These are phyloP conservation scores for Salvia sclarea DNA, from an alignment of 305 asterid species.

Conservation along the genomic window DNA sequence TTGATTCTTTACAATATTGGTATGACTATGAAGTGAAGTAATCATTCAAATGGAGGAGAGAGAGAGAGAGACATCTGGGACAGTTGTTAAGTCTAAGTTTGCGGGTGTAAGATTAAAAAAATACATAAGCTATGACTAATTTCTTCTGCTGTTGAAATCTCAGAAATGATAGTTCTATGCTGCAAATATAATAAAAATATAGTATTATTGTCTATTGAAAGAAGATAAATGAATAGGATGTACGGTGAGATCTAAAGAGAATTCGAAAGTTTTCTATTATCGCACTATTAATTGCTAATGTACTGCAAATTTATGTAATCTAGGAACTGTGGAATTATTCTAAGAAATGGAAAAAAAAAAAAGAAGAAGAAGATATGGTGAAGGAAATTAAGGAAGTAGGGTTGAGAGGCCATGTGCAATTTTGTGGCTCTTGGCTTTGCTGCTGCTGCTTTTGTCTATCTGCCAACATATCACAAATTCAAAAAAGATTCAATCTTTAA, in stretches of 20 bases:
- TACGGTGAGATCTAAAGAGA: background rate
- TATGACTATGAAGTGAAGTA: background rate
- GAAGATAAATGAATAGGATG: background rate
- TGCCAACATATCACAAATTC: slow-evolving; percentile 25
- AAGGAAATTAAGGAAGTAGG: slow-evolving; percentile 31
- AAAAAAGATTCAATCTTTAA: slow-evolving; percentile 35
- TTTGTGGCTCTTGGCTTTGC: slow-evolving; percentile 41
- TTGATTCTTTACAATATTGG: background rate
- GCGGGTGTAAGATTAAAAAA: slow-evolving; percentile 26
- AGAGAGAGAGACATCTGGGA: background rate
- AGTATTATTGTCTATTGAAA: background rate
- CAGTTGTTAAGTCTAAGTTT: slow-evolving; percentile 32
- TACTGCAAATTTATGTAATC: background rate
- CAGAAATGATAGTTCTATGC: slow-evolving; percentile 1
- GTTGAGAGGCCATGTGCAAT: slow-evolving; percentile 48
- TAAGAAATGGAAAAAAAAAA: background rate
- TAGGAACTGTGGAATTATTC: background rate
- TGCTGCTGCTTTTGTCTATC: slow-evolving; percentile 31
- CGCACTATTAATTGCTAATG: background rate
- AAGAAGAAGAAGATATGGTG: slow-evolving; percentile 1
- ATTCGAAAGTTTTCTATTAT: no score
- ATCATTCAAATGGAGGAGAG: background rate
- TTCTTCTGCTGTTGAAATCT: slow-evolving; percentile 17
- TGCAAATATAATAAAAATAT: background rate
- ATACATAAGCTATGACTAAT: slow-evolving; percentile 33